These are phyloP conservation scores for Phytophthora fragariae DNA, from an alignment of 352 stramenopile genomes.

Conservation along the genomic window DNA sequence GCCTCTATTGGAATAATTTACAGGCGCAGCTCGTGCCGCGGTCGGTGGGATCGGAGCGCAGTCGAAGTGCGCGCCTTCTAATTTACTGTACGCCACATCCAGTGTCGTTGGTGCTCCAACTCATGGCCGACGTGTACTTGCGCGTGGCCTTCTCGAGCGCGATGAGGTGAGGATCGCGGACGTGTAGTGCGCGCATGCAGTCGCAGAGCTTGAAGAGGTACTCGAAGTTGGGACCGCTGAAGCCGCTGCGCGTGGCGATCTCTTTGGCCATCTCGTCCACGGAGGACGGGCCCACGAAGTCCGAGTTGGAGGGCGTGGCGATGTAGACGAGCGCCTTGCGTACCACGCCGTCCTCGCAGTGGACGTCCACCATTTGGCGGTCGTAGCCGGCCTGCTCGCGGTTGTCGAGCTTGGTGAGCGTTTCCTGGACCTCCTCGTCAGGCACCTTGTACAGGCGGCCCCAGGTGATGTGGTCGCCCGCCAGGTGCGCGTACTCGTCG, in stretches of 20 bases:
- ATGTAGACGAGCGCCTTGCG: slow-evolving; percentile 87
- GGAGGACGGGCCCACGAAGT: slow-evolving; percentile 80
- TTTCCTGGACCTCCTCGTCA: slow-evolving; percentile 76
- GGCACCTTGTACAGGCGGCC: slow-evolving; percentile 89
- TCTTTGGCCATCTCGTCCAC: slow-evolving; percentile 82
- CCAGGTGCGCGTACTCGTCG: slow-evolving; percentile 74
- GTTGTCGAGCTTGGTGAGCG: slow-evolving; percentile 84
- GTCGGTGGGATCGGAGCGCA: slow-evolving; percentile 15
- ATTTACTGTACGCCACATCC: slow-evolving; percentile 63
- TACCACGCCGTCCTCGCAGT: slow-evolving; percentile 73
- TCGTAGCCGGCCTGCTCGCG: slow-evolving; percentile 89
- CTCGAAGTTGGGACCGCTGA: slow-evolving; percentile 85
- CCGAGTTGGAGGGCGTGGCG: slow-evolving; percentile 80
- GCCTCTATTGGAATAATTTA: slow-evolving; percentile 59
- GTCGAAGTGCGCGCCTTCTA: slow-evolving; percentile 32
- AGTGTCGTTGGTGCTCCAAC: slow-evolving; percentile 47
- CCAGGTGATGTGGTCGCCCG: slow-evolving; percentile 78
- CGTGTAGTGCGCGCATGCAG: slow-evolving; percentile 78
- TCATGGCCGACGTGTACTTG: slow-evolving; percentile 59
- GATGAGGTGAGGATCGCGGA: slow-evolving; percentile 78
- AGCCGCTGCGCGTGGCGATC: slow-evolving; percentile 74
- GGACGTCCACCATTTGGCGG: slow-evolving; percentile 76
- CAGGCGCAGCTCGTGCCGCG: slow-evolving; percentile 28
- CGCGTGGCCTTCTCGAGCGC: slow-evolving; percentile 74
- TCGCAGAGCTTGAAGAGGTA: slow-evolving; percentile 87